These are phyloP conservation scores for Zasmidium angulare DNA, from an alignment of 2,329 filamentous ascomycete genomes.

Conservation along the genomic window DNA sequence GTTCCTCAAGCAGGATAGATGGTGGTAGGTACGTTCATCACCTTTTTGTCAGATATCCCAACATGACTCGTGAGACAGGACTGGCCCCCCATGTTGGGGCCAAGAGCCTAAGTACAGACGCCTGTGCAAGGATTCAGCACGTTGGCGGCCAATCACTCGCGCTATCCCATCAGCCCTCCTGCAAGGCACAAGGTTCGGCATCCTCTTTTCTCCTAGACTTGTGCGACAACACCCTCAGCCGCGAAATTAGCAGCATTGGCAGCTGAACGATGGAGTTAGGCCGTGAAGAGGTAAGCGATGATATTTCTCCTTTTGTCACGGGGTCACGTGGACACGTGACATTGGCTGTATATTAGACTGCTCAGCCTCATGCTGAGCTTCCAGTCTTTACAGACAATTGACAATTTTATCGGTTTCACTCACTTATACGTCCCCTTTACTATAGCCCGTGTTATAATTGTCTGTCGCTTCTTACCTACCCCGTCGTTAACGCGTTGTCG, in stretches of 20 bases:
- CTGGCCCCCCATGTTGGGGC: not conserved
- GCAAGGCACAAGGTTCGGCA: not conserved
- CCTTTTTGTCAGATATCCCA: not conserved
- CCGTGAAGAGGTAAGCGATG: not conserved
- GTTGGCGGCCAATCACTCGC: not conserved
- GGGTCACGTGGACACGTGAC: no score
- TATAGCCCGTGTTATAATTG: not conserved
- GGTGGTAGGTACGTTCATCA: no score
- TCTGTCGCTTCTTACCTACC: not conserved
- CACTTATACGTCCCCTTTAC: not conserved
- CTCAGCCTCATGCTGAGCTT: no score
- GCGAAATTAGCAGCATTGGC: not conserved
- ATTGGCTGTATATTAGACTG: no score
- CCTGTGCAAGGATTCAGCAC: not conserved
- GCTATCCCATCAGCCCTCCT: not conserved
- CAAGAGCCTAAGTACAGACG: not conserved
- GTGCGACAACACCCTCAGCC: not conserved
- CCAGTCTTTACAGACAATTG: not conserved
- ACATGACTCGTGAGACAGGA: not conserved
- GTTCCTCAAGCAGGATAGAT: no score
- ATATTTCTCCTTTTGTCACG: no score
- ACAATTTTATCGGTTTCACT: not conserved
- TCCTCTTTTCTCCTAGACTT: not conserved
- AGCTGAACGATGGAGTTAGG: not conserved
- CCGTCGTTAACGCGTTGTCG: not conserved